Evolutionary conservation across 768 basidiomycete genomes (phyloP), one percentile per base, ranked within the genome.

Genomic region (Polyporus arcularius): DNA sequence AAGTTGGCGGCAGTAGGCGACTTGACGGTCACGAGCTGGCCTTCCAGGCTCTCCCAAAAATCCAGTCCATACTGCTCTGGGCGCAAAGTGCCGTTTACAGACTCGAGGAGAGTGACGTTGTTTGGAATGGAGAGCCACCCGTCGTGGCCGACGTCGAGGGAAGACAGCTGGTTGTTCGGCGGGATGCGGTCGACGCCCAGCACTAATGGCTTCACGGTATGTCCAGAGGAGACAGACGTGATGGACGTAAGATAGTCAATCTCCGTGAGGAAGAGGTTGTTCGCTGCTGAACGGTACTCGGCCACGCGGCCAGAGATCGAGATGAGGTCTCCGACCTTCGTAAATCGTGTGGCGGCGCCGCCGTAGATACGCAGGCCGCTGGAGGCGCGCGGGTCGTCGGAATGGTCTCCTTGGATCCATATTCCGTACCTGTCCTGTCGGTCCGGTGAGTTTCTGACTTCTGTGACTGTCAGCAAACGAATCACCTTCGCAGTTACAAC

Each of bases 21-120:
- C 4, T 76, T 80, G 26, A 86, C 74, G 0, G 78, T 79, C 26
- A 88, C 85, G 3, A 87, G 72, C 65, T 82, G 80, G 2, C 85
- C 84, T 60, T 85, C 82, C 10, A 88, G 75, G 65, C 82, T 84
- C 67, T 83, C 79, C 85, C 85, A 88, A 66, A 88, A 87, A 67
- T 87, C 85, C 38, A 86, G 68, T 7, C 85, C 86, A 58, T 75
- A 86, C 46, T 75, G 70, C 30, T 80, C 75, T 2, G 85, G 85
- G 53, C 79, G 76, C 41, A 86, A 68, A 5, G 77, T 76, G 7
- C 78, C 72, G 62, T 87, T 82, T 4, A 77, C 74, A 1, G 65
- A 64, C 53, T 82, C 78, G 31, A 85, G 68, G 16, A 70, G 77
- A 49, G 76, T 81, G 15, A 74, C 70, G 63, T 86, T 86, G 67